Evolutionary conservation across 2,329 filamentous ascomycete species (phyloP).

Genomic region (Dothistroma pini): DNA sequence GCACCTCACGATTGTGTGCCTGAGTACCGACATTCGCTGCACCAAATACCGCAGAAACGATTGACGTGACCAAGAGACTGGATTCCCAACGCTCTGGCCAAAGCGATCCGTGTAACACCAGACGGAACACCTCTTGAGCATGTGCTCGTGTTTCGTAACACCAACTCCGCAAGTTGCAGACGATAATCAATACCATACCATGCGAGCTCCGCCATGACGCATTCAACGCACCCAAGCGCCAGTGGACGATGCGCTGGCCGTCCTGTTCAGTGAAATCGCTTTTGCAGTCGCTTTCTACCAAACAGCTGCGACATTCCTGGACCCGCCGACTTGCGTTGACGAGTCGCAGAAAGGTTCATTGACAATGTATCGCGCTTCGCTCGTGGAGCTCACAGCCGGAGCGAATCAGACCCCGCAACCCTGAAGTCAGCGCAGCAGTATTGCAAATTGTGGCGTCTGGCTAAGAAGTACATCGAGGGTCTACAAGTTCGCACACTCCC

Average conservation of each 20-base stretch:
- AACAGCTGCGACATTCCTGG: neutral
- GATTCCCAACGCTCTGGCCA: neutral
- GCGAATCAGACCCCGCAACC: neutral
- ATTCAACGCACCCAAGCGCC: slow-evolving; percentile 2
- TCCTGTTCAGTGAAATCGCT: neutral
- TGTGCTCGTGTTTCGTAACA: slow-evolving; percentile 8
- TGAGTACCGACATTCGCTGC: slow-evolving; percentile 6
- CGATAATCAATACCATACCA: neutral
- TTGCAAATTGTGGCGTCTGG: neutral
- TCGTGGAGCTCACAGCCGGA: neutral
- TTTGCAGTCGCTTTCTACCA: neutral
- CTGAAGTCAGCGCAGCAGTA: neutral
- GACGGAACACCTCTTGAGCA: neutral
- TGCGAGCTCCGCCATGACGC: slow-evolving; percentile 14
- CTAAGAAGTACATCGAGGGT: neutral
- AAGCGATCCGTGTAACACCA: neutral
- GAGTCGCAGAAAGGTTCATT: neutral
- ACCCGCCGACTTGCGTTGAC: neutral
- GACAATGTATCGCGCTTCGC: neutral
- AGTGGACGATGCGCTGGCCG: neutral
- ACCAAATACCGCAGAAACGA: slow-evolving; percentile 1
- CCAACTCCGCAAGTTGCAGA: slow-evolving; percentile 1
- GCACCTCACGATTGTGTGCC: neutral
- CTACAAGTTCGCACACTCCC: neutral
- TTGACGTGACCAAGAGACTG: neutral